Conservation (phyloP, 192 early-diverging fungal genomes). For the Backusella circina region DNA sequence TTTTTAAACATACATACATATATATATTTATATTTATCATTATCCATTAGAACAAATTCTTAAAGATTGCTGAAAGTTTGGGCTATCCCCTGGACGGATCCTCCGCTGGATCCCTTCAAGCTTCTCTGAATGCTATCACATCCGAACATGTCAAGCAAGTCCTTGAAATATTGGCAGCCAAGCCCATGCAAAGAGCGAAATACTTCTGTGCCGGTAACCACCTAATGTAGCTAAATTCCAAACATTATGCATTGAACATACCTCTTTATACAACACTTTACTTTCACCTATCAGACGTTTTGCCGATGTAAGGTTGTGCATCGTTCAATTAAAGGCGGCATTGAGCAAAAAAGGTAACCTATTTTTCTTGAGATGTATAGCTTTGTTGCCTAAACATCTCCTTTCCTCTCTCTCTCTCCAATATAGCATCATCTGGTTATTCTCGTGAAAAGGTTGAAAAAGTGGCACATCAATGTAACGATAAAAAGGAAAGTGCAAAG, state of each 20-base stretch:
- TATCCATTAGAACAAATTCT: conserved; percentile 54
- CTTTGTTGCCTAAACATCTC: no score
- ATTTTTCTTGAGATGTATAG: no score
- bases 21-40: not conserved
- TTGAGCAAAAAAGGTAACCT: conserved; percentile 42
- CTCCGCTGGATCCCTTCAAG: conserved; percentile 53
- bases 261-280: conserved; percentile 98
- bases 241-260: conserved; percentile 93
- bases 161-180: conserved; percentile 78
- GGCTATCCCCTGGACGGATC: conserved; percentile 77
- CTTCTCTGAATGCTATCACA: conserved; percentile 58
- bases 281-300: conserved; percentile 97
- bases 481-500: conserved; percentile 68
- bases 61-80: conserved; percentile 34
- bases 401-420: not conserved
- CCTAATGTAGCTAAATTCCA: conserved; percentile 63
- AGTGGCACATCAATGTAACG: conserved; percentile 69
- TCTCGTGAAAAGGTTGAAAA: conserved; percentile 32
- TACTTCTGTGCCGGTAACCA: conserved; percentile 96
- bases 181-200: conserved; percentile 98
- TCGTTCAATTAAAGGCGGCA: conserved; percentile 74
- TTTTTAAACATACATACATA: not conserved
- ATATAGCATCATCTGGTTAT: conserved; percentile 12
- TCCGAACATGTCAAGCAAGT: conserved; percentile 53
- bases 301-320: conserved; percentile 97